Evolutionary conservation across 345 rosid species (phyloP).

Genomic region (Schrenkiella parvula): DNA sequence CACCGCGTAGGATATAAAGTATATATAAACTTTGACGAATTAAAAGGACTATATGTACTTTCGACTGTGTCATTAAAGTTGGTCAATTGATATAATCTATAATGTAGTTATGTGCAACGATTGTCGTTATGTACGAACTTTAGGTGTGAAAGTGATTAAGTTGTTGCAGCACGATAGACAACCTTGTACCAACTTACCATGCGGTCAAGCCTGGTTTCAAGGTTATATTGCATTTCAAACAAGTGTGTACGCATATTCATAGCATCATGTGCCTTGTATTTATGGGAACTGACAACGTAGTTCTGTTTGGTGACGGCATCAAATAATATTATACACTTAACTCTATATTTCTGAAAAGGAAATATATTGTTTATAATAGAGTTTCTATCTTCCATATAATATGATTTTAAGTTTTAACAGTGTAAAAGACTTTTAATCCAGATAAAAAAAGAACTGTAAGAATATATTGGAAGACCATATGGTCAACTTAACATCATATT

Average conservation of each 20-base stretch:
- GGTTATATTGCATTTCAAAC: background rate
- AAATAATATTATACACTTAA: background rate
- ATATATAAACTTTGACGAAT: background rate
- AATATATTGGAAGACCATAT: too few relatives aligned
- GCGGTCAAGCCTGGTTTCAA: constrained; percentile 4
- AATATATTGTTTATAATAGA: background rate
- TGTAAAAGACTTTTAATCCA: background rate
- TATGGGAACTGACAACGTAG: background rate
- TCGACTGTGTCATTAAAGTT: background rate
- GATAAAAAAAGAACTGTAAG: too few relatives aligned
- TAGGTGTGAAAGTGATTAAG: background rate
- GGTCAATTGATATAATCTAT: constrained; percentile 4
- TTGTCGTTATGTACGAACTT: background rate
- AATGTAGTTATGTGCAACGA: background rate
- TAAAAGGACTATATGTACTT: background rate
- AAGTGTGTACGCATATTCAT: background rate
- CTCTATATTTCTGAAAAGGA: background rate
- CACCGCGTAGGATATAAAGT: background rate
- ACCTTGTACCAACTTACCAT: background rate
- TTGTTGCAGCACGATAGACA: background rate
- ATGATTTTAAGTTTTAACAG: background rate
- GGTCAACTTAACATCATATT: too few relatives aligned
- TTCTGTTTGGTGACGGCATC: background rate
- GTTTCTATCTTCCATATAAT: background rate
- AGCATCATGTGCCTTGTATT: background rate